Conservation (phyloP, 257 asterid species). For the Solanum stenotomum region DNA sequence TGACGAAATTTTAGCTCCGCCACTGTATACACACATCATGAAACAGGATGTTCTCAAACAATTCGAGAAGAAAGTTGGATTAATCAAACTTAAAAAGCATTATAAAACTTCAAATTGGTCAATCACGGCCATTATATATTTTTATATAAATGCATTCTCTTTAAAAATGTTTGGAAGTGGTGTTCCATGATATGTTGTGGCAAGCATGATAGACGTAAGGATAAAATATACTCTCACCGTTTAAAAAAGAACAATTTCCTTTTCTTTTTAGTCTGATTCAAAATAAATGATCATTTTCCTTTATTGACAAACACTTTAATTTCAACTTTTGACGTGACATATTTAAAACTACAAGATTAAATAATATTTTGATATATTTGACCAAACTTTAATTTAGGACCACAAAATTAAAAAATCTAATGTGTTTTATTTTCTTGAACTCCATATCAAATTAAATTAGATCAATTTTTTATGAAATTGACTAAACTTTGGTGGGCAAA, state of each 20-base stretch:
- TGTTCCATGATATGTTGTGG: not conserved
- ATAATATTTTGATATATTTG: too few relatives aligned
- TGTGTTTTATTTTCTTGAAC: not conserved
- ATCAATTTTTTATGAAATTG: not conserved
- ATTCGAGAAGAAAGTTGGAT: not conserved
- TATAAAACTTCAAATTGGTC: not conserved
- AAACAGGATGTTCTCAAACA: not conserved
- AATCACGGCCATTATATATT: not conserved
- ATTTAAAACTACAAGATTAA: too few relatives aligned
- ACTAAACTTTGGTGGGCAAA: not conserved
- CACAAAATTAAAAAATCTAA: too few relatives aligned
- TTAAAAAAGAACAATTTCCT: too few relatives aligned
- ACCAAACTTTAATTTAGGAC: too few relatives aligned
- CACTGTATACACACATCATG: too few relatives aligned
- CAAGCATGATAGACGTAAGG: not conserved
- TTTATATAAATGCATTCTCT: not conserved
- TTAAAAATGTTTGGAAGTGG: not conserved
- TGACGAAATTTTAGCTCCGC: too few relatives aligned
- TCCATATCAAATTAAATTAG: too few relatives aligned
- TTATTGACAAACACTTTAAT: too few relatives aligned
- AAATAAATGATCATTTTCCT: too few relatives aligned
- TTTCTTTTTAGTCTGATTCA: too few relatives aligned
- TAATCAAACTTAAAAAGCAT: not conserved
- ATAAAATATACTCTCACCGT: not conserved
- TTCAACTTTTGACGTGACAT: too few relatives aligned